Percentiles rank a stretch among this genome's conserved stretches.
These are phyloP conservation scores for Dissoconium aciculare DNA, from an alignment of 2,329 filamentous ascomycete genomes.

Conservation along the genomic window DNA sequence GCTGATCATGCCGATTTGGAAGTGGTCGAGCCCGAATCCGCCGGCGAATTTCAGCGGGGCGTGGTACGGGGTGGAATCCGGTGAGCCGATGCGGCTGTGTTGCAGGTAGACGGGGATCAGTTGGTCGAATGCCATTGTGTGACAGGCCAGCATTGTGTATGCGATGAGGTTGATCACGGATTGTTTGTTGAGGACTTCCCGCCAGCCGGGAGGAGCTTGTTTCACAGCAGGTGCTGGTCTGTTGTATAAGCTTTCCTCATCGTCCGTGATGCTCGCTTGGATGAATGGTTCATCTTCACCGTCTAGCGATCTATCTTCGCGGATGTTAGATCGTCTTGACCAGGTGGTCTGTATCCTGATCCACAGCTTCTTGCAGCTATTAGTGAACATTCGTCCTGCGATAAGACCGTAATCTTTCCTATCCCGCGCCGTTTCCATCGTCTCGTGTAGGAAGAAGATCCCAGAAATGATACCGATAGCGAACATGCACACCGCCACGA, in stretches of 20 bases:
- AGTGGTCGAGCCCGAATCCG: slow-evolving; percentile 59
- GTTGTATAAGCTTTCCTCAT: slow-evolving; percentile 9
- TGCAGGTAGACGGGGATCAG: slow-evolving; percentile 80
- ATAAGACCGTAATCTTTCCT: slow-evolving; percentile 59
- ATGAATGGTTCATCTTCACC: slow-evolving; percentile 17
- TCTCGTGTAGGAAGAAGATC: slow-evolving; percentile 72
- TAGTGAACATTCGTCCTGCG: slow-evolving; percentile 51
- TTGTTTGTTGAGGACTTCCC: slow-evolving; percentile 58
- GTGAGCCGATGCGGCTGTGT: slow-evolving; percentile 37
- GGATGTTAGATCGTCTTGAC: no score
- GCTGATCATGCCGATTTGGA: slow-evolving; percentile 71
- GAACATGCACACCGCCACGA: slow-evolving; percentile 64
- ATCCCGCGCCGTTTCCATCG: slow-evolving; percentile 55
- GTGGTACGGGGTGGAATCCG: slow-evolving; percentile 28
- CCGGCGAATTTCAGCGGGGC: slow-evolving; percentile 65
- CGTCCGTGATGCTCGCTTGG: slow-evolving; percentile 6
- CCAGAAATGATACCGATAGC: slow-evolving; percentile 60
- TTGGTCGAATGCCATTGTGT: slow-evolving; percentile 75
- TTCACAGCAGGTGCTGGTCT: slow-evolving; percentile 9
- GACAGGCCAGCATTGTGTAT: slow-evolving; percentile 69
- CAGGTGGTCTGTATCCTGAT: slow-evolving; percentile 9
- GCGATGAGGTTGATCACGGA: slow-evolving; percentile 58
- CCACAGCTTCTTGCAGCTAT: slow-evolving; percentile 10
- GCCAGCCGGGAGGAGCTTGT: slow-evolving; percentile 30
- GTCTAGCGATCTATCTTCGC: no score